These are phyloP conservation scores for Hydrangea macrophylla DNA, from an alignment of 148 eudicot species.

Conservation along the genomic window DNA sequence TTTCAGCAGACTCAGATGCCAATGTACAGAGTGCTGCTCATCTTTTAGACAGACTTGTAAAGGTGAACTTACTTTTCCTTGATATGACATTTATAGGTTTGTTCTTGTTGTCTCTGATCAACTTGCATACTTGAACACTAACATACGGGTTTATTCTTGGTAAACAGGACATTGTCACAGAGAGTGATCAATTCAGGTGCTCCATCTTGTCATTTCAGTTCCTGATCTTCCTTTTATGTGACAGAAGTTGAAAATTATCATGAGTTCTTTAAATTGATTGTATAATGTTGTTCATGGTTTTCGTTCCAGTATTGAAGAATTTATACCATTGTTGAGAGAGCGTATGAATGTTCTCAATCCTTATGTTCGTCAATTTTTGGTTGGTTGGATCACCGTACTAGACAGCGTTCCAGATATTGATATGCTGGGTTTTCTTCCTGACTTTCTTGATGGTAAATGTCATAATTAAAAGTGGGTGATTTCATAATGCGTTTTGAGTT, in stretches of 20 bases:
- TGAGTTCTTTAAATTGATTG: slow-evolving; percentile 3
- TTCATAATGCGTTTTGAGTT: not conserved
- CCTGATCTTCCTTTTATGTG: not conserved
- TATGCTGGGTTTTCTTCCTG: slow-evolving; percentile 99
- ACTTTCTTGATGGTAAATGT: slow-evolving; percentile 91
- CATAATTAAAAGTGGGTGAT: slow-evolving; percentile 8
- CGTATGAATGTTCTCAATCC: slow-evolving; percentile 97
- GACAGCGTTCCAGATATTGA: slow-evolving; percentile 99
- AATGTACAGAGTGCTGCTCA: slow-evolving; percentile 99
- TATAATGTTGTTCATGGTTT: slow-evolving; percentile 3
- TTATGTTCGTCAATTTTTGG: slow-evolving; percentile 95
- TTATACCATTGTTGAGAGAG: slow-evolving; percentile 95
- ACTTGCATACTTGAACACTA: not conserved
- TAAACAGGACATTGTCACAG: slow-evolving; percentile 93
- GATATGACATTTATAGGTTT: not conserved
- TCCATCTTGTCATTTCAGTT: slow-evolving; percentile 16
- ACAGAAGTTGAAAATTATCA: not conserved
- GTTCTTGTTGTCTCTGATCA: not conserved
- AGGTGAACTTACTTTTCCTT: slow-evolving; percentile 40
- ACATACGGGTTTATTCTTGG: slow-evolving; percentile 12
- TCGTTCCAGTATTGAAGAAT: slow-evolving; percentile 85
- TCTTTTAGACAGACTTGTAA: slow-evolving; percentile 95
- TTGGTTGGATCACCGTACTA: slow-evolving; percentile 97
- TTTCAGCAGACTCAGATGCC: slow-evolving; percentile 94
- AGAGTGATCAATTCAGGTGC: slow-evolving; percentile 95